A percentile compares a stretch with the other conserved stretches of the same genome.
Evolutionary conservation across 1,284 basidiomycete species (phyloP).

Genomic region (Coniferiporia weirii): DNA sequence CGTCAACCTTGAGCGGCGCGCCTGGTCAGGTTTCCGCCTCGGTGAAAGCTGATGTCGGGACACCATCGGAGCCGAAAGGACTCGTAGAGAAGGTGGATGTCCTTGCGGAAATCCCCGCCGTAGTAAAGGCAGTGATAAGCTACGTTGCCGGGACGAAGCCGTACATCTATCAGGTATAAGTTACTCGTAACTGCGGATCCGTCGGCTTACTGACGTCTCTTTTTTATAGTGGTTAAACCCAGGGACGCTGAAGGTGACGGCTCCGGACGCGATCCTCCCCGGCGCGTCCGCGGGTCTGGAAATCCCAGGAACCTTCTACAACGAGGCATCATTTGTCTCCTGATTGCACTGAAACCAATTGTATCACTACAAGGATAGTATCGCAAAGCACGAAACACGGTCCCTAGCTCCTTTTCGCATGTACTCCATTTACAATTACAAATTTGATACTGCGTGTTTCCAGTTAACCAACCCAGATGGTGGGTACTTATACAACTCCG

Average conservation of each 20-base stretch:
- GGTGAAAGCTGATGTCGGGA: slow-evolving; percentile 54
- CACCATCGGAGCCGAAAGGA: slow-evolving; percentile 54
- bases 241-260: slow-evolving; percentile 60
- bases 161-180: slow-evolving; percentile 82
- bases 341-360: slow-evolving; percentile 25
- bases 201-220: slow-evolving; percentile 36
- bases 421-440: neutral
- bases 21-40: slow-evolving; percentile 55
- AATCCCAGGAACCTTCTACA: slow-evolving; percentile 75
- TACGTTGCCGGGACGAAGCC: slow-evolving; percentile 91
- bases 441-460: neutral
- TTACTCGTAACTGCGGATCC: slow-evolving; percentile 23
- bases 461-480: neutral
- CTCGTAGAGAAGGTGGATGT: slow-evolving; percentile 97
- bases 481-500: slow-evolving; percentile 33
- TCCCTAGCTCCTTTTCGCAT: neutral
- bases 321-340: slow-evolving; percentile 90
- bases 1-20: slow-evolving; percentile 47
- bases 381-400: neutral
- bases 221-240: slow-evolving; percentile 73
- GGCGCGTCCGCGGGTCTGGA: slow-evolving; percentile 42
- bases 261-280: slow-evolving; percentile 49
- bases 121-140: slow-evolving; percentile 84
- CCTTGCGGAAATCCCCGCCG: slow-evolving; percentile 91
- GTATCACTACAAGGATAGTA: neutral